Percentiles rank a stretch among this genome's conserved stretches.
These are phyloP conservation scores for Bipolaris oryzae DNA, from an alignment of 2,329 filamentous ascomycete species.

Conservation along the genomic window DNA sequence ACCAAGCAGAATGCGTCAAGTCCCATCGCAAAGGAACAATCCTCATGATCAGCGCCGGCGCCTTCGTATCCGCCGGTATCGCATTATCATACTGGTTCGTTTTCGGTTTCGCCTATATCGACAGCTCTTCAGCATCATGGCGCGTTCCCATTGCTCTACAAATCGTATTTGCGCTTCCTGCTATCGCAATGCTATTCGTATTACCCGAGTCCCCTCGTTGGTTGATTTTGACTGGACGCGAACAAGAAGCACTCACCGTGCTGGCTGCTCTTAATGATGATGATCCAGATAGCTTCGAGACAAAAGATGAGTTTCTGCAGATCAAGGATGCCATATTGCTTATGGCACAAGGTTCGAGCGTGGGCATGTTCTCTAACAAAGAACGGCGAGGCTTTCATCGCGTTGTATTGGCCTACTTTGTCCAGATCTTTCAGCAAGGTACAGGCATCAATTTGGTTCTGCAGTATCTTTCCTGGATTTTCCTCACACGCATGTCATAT, in stretches of 20 bases:
- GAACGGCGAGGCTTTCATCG: constrained; percentile 52
- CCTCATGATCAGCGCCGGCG: constrained; percentile 56
- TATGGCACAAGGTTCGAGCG: constrained; percentile 37
- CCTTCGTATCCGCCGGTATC: constrained; percentile 58
- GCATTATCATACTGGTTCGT: constrained; percentile 60
- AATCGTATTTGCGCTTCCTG: constrained; percentile 61
- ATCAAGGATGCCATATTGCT: constrained; percentile 44
- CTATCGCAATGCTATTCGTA: constrained; percentile 58
- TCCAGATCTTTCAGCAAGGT: constrained; percentile 54
- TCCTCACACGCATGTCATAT: constrained; percentile 58
- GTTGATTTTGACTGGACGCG: constrained; percentile 62
- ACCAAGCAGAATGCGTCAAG: constrained; percentile 58
- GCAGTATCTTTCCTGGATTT: constrained; percentile 57
- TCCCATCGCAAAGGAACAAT: constrained; percentile 53
- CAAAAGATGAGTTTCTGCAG: constrained; percentile 50
- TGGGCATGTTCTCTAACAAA: constrained; percentile 36
- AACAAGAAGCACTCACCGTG: constrained; percentile 50
- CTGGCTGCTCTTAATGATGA: constrained; percentile 41
- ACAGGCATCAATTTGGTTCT: constrained; percentile 41
- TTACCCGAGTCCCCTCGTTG: constrained; percentile 65
- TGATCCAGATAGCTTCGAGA: constrained; percentile 32
- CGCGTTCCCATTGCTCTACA: constrained; percentile 64
- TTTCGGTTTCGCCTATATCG: constrained; percentile 57
- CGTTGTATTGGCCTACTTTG: constrained; percentile 49
- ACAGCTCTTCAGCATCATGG: constrained; percentile 49